Evolutionary conservation across 169 alveolate species (phyloP).

Genomic region (Cytauxzoon felis): DNA sequence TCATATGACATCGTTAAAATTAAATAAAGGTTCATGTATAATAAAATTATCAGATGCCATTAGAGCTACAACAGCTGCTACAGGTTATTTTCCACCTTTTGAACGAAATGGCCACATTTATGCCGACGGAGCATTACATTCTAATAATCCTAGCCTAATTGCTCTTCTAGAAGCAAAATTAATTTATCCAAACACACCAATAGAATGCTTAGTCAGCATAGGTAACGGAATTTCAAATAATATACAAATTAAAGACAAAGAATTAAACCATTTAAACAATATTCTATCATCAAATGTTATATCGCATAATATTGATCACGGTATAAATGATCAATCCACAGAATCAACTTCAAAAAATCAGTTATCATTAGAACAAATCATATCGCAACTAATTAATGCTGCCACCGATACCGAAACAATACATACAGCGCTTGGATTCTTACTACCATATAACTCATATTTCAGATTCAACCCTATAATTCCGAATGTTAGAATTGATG

Average conservation of each 20-base stretch:
- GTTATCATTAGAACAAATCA: slow-evolving; percentile 39
- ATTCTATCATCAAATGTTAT: not conserved
- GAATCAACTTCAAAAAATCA: not conserved
- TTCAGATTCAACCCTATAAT: slow-evolving; percentile 46
- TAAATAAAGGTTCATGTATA: slow-evolving; percentile 32
- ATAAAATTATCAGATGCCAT: slow-evolving; percentile 61
- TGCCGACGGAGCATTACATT: slow-evolving; percentile 82
- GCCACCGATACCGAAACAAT: slow-evolving; percentile 52
- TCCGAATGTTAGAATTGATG: slow-evolving; percentile 38
- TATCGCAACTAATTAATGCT: slow-evolving; percentile 32
- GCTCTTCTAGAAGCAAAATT: slow-evolving; percentile 77
- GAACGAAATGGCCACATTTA: slow-evolving; percentile 66
- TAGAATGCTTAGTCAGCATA: slow-evolving; percentile 75
- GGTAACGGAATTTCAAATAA: slow-evolving; percentile 73
- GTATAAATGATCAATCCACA: slow-evolving; percentile 14
- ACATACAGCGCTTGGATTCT: slow-evolving; percentile 34
- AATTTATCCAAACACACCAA: slow-evolving; percentile 70
- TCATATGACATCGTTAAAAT: not conserved
- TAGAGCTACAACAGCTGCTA: slow-evolving; percentile 85
- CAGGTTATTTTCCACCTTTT: slow-evolving; percentile 76
- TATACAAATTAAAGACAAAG: not conserved
- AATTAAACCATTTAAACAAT: not conserved
- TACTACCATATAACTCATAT: slow-evolving; percentile 29
- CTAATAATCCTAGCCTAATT: slow-evolving; percentile 81
- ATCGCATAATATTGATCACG: not conserved